Evolutionary conservation across 306 rosid species (phyloP).

Genomic region (Elaeagnus macrophylla): DNA sequence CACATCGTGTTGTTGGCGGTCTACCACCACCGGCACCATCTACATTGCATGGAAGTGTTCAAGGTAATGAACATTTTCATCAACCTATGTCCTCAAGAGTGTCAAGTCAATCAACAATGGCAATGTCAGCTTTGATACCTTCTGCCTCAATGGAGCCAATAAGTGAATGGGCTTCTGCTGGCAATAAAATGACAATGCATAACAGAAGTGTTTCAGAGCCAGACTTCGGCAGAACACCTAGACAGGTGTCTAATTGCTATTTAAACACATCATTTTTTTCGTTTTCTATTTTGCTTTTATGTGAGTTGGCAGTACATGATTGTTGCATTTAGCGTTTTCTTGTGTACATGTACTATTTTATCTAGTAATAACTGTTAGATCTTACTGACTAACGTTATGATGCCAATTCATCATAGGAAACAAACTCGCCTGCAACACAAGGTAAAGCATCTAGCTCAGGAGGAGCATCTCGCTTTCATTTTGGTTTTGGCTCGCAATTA

Average conservation of each 20-base stretch:
- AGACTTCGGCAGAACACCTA: constrained; percentile 71
- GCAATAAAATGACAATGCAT: constrained; percentile 42
- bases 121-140: constrained; percentile 73
- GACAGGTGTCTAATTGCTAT: constrained; percentile 48
- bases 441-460: constrained; percentile 45
- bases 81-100: constrained; percentile 48
- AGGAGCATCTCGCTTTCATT: constrained; percentile 61
- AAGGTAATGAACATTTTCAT: constrained; percentile 44
- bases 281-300: too few relatives aligned
- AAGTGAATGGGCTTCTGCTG: constrained; percentile 57
- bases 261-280: neutral
- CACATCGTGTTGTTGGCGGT: constrained; percentile 90
- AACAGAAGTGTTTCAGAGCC: constrained; percentile 95
- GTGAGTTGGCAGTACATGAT: neutral
- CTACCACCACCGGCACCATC: constrained; percentile 79
- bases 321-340: neutral
- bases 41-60: constrained; percentile 38
- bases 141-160: constrained; percentile 81
- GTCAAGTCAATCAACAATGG: constrained; percentile 80
- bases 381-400: constrained; percentile 15
- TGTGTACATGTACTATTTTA: neutral
- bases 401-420: constrained; percentile 42
- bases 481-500: constrained; percentile 74
- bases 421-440: constrained; percentile 38
- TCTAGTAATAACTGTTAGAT: constrained; percentile 12